These are phyloP conservation scores for Geotrichum siamense DNA, from an alignment of 1,139 yeast species.

Conservation along the genomic window DNA sequence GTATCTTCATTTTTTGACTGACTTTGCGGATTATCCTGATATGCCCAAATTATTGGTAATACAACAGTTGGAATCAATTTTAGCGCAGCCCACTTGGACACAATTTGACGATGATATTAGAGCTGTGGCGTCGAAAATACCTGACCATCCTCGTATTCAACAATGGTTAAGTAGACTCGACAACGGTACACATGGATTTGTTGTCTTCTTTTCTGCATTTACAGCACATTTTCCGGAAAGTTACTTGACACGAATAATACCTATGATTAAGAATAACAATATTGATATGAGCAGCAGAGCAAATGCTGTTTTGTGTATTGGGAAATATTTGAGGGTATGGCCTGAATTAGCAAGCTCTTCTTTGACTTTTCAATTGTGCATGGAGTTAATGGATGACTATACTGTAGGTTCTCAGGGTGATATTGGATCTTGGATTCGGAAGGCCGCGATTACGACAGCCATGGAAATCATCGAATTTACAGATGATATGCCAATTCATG, in stretches of 20 bases:
- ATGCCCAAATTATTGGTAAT: neutral
- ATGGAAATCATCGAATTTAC: constrained; percentile 2
- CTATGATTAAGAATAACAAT: neutral
- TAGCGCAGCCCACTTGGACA: constrained; percentile 6
- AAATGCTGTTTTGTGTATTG: constrained; percentile 8
- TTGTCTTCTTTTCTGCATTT: constrained; percentile 6
- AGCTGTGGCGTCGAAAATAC: constrained; percentile 4
- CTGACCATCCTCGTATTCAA: neutral
- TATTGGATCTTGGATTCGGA: constrained; percentile 61
- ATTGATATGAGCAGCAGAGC: constrained; percentile 7
- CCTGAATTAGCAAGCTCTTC: neutral
- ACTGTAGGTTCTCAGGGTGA: constrained; percentile 37
- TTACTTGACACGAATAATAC: too few relatives aligned
- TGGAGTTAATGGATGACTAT: constrained; percentile 32
- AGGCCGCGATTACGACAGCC: constrained; percentile 39
- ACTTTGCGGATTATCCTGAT: neutral
- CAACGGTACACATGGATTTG: constrained; percentile 5
- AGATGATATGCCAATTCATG: constrained; percentile 14
- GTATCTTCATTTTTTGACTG: constrained; percentile 9
- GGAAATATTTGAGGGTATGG: neutral
- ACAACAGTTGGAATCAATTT: constrained; percentile 5
- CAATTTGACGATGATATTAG: constrained; percentile 1
- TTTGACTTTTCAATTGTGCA: constrained; percentile 16
- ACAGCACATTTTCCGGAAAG: neutral
- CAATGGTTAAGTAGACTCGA: constrained; percentile 8